phyloP scores from a whole-genome alignment of 306 rosid genomes.

The Casuarina equisetifolia region DNA sequence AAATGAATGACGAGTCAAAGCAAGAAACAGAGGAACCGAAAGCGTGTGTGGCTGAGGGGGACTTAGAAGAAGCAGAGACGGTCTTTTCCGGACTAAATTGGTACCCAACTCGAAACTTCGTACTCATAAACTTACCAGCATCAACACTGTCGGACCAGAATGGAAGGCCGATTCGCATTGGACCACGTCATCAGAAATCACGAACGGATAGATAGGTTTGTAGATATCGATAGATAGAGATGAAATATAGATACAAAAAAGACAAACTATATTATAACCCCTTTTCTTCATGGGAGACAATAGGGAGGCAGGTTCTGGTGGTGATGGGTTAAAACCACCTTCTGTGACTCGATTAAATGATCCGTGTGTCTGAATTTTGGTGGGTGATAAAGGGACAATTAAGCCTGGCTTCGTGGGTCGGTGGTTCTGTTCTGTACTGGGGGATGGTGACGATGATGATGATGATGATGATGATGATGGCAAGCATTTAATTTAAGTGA shows the following conservation, averaged over 20 bases:
- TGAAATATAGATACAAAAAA: background rate
- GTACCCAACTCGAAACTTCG: background rate
- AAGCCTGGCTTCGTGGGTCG: background rate
- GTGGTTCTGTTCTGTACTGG: background rate
- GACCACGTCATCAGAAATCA: slow-evolving; percentile 80
- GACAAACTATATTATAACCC: too few relatives aligned
- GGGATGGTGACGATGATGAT: background rate
- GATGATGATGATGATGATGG: too few relatives aligned
- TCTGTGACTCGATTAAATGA: background rate
- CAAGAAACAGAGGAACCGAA: background rate
- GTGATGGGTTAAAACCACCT: background rate
- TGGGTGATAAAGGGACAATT: background rate
- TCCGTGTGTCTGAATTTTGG: too few relatives aligned
- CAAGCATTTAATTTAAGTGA: too few relatives aligned
- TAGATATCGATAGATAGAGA: slow-evolving; percentile 8
- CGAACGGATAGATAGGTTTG: slow-evolving; percentile 48
- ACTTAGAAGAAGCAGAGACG: background rate
- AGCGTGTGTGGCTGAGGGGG: slow-evolving; percentile 15
- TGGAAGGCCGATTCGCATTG: slow-evolving; percentile 40
- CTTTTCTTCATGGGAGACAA: too few relatives aligned
- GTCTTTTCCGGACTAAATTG: background rate
- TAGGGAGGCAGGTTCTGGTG: background rate
- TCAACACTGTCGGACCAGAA: background rate
- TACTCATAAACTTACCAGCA: background rate
- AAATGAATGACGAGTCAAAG: slow-evolving; percentile 12